phyloP scores from a whole-genome alignment of 805 yeast genomes.

The Saturnispora ahearnii region DNA sequence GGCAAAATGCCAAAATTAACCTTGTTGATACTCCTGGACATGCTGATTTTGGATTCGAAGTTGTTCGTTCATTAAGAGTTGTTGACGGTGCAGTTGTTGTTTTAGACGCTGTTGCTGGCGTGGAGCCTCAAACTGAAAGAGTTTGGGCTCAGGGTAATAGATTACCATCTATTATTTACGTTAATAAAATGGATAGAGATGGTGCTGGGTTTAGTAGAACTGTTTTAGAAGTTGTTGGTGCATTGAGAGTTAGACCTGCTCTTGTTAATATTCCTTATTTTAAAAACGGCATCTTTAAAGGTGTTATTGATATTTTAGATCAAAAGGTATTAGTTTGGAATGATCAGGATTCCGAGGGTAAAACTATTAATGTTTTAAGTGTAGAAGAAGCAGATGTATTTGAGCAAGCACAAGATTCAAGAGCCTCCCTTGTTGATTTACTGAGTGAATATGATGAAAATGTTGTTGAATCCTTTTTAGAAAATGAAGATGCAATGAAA shows the following conservation, averaged over 20 bases:
- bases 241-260: conserved; percentile 65
- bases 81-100: conserved; percentile 92
- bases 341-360: conserved; percentile 33
- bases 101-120: conserved; percentile 94
- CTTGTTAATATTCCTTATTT: conserved; percentile 75
- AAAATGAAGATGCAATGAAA: conserved; percentile 59
- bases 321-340: conserved; percentile 51
- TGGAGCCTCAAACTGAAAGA: conserved; percentile 95
- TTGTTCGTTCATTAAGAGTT: conserved; percentile 78
- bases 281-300: conserved; percentile 41
- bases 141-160: conserved; percentile 83
- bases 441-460: conserved; percentile 75
- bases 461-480: conserved; percentile 69
- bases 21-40: conserved; percentile 97
- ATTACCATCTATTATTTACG: conserved; percentile 71
- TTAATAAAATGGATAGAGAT: conserved; percentile 93
- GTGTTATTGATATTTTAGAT: conserved; percentile 69
- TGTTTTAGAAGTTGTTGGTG: conserved; percentile 70
- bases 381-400: conserved; percentile 30
- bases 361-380: conserved; percentile 39
- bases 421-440: conserved; percentile 76
- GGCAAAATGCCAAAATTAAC: conserved; percentile 68
- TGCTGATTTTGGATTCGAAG: conserved; percentile 95
- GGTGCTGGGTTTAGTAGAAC: conserved; percentile 95
- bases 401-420: conserved; percentile 43